Evolutionary conservation across 1,284 basidiomycete genomes (phyloP).

Genomic region (Xerocomus nothofagi): DNA sequence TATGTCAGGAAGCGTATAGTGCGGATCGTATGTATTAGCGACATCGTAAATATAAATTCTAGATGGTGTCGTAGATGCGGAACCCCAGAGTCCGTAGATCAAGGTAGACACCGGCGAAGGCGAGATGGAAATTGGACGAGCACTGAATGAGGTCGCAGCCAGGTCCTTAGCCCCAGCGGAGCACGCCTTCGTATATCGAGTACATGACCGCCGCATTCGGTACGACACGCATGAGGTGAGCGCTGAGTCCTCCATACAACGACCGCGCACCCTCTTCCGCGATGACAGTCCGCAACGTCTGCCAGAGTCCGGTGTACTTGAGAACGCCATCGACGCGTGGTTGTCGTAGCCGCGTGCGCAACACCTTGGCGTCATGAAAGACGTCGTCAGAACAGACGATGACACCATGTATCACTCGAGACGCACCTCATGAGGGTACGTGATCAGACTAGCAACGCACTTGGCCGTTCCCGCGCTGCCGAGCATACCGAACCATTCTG

Average conservation of each 20-base stretch:
- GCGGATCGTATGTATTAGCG: slow-evolving; percentile 21
- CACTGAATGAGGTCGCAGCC: neutral
- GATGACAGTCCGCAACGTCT: slow-evolving; percentile 85
- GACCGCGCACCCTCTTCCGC: slow-evolving; percentile 87
- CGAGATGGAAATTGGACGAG: neutral
- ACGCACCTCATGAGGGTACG: slow-evolving; percentile 93
- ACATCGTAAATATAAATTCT: slow-evolving; percentile 19
- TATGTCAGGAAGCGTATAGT: neutral
- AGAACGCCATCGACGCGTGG: slow-evolving; percentile 70
- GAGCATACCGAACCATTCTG: slow-evolving; percentile 79
- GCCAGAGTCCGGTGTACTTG: slow-evolving; percentile 86
- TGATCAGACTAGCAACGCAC: slow-evolving; percentile 89
- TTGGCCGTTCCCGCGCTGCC: slow-evolving; percentile 94
- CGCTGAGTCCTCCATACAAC: slow-evolving; percentile 91
- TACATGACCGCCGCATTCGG: slow-evolving; percentile 99
- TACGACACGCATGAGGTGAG: slow-evolving; percentile 95
- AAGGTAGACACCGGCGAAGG: neutral
- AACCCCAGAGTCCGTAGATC: neutral
- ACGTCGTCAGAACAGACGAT: neutral
- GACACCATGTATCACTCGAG: neutral
- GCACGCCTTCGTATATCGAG: slow-evolving; percentile 76
- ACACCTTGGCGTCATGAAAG: slow-evolving; percentile 51
- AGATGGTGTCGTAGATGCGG: slow-evolving; percentile 2
- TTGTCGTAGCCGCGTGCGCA: slow-evolving; percentile 91
- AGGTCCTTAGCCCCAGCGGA: slow-evolving; percentile 51